phyloP scores from a whole-genome alignment of 1,139 yeast genomes.

The Yamadazyma jaroonii region DNA sequence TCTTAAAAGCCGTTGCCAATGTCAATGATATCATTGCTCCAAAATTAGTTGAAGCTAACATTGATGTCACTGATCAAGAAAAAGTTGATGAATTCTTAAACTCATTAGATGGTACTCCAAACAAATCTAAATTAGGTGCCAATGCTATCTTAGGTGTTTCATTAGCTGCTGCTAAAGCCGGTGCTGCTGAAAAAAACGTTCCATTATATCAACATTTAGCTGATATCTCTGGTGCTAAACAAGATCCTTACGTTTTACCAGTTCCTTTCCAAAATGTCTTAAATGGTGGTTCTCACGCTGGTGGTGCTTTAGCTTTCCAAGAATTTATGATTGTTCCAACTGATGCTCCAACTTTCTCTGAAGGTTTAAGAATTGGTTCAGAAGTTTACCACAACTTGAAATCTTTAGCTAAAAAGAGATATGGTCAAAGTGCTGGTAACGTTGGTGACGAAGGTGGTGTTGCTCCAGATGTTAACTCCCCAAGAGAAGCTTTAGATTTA shows the following conservation, averaged over 20 bases:
- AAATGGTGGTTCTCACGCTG: constrained; percentile 99
- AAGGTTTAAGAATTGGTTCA: constrained; percentile 91
- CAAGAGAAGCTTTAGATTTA: constrained; percentile 94
- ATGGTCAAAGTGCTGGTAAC: constrained; percentile 97
- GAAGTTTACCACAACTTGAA: constrained; percentile 96
- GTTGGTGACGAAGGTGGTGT: constrained; percentile 99
- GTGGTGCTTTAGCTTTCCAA: constrained; percentile 97
- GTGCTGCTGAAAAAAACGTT: constrained; percentile 84
- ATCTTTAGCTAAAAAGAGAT: constrained; percentile 83
- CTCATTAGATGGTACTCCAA: constrained; percentile 85
- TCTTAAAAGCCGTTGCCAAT: constrained; percentile 84
- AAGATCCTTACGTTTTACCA: constrained; percentile 75
- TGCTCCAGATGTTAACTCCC: constrained; percentile 91
- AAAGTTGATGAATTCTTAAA: constrained; percentile 77
- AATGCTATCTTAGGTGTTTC: constrained; percentile 96
- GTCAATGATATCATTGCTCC: constrained; percentile 90
- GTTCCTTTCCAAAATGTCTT: constrained; percentile 97
- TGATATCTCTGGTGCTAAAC: constrained; percentile 59
- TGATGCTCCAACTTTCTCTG: constrained; percentile 82
- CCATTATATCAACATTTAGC: constrained; percentile 87
- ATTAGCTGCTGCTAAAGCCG: constrained; percentile 90
- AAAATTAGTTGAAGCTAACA: constrained; percentile 69
- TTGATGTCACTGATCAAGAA: constrained; percentile 76
- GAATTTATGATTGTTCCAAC: constrained; percentile 98
- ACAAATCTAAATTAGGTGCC: constrained; percentile 94